phyloP scores from a whole-genome alignment of 148 eudicot genomes.

The Cornus florida region DNA sequence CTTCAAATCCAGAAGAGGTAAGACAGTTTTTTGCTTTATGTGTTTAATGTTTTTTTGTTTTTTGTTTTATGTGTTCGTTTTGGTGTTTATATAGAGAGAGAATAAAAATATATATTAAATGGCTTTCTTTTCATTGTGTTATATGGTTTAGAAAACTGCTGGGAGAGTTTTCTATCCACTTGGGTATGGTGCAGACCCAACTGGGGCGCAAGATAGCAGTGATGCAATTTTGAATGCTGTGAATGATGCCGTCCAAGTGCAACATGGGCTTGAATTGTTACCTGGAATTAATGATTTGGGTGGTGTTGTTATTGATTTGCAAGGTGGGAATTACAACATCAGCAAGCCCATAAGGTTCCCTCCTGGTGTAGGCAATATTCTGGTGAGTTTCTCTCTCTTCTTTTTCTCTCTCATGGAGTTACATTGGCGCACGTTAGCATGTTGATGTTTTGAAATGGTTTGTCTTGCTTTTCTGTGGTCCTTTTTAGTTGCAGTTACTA shows the following conservation, averaged over 20 bases:
- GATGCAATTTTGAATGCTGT: constrained; percentile 28
- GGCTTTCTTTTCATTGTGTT: neutral
- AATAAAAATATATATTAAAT: no score
- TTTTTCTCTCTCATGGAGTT: neutral
- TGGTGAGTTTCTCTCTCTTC: constrained; percentile 25
- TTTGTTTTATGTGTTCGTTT: no score
- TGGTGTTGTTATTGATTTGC: constrained; percentile 35
- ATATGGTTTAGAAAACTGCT: constrained; percentile 11
- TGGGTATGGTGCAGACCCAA: constrained; percentile 50
- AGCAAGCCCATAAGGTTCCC: constrained; percentile 38
- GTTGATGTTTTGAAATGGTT: neutral
- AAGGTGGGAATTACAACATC: constrained; percentile 42
- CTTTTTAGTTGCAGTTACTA: neutral
- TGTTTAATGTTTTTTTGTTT: neutral
- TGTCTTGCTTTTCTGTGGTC: neutral
- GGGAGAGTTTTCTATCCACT: constrained; percentile 40
- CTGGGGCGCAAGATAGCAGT: constrained; percentile 37
- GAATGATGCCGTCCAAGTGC: constrained; percentile 17
- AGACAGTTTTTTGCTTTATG: neutral
- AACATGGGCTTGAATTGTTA: constrained; percentile 24
- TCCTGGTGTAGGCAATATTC: constrained; percentile 35
- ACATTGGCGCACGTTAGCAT: neutral
- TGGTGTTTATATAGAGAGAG: no score
- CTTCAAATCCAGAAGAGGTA: constrained; percentile 1
- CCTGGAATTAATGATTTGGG: constrained; percentile 40